Evolutionary conservation across 805 yeast species (phyloP).

Genomic region (Isabelozyma heimii): DNA sequence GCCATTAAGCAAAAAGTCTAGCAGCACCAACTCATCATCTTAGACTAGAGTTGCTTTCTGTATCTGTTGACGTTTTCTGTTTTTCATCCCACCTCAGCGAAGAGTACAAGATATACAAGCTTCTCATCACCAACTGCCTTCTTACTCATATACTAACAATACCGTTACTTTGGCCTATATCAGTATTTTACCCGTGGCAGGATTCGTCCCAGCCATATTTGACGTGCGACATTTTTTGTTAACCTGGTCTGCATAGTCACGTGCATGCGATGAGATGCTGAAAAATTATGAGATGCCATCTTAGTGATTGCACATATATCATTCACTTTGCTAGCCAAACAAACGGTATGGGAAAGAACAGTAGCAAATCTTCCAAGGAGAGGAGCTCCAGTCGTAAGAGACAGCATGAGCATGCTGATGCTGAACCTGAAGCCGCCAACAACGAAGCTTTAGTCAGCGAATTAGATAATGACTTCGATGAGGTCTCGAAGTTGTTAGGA

Average conservation of each 20-base stretch:
- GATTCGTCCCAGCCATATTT: neutral
- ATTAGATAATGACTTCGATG: slow-evolving; percentile 56
- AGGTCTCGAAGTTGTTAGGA: slow-evolving; percentile 53
- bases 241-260: neutral
- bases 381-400: slow-evolving; percentile 8
- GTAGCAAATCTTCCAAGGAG: neutral
- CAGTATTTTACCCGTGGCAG: neutral
- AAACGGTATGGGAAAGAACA: neutral
- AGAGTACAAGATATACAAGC: no score
- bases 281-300: neutral
- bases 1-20: no score
- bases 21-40: no score
- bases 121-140: no score
- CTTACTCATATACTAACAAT: no score
- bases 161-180: no score
- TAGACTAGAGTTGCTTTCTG: no score
- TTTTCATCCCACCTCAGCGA: no score
- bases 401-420: slow-evolving; percentile 24
- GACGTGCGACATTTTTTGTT: neutral
- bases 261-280: neutral
- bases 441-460: slow-evolving; percentile 49
- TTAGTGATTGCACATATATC: neutral
- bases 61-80: no score
- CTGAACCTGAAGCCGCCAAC: slow-evolving; percentile 28
- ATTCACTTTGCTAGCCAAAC: neutral